Conservation (phyloP, 805 yeast genomes). For the Yamadazyma insecticola region DNA sequence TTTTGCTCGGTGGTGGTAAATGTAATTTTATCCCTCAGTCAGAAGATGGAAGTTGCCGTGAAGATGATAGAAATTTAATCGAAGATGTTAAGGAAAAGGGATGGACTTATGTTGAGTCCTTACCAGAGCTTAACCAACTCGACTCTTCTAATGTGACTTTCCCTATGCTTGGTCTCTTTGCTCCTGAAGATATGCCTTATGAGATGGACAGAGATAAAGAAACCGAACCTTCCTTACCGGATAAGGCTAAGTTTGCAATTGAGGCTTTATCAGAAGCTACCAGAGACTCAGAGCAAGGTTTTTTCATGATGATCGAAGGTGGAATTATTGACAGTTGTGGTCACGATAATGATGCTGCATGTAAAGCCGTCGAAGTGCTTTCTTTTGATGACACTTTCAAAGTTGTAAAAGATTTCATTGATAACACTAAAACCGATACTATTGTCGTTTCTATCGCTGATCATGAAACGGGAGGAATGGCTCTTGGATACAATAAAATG, state of each 20-base stretch:
- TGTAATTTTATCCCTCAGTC: conserved; percentile 66
- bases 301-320: conserved; percentile 84
- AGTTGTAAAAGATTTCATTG: conserved; percentile 68
- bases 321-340: conserved; percentile 96
- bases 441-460: conserved; percentile 80
- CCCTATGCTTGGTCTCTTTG: conserved; percentile 75
- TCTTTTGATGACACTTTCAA: conserved; percentile 81
- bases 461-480: conserved; percentile 91
- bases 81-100: conserved; percentile 56
- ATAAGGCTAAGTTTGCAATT: conserved; percentile 71
- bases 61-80: conserved; percentile 64
- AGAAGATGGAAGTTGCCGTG: conserved; percentile 59
- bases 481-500: conserved; percentile 3
- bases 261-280: conserved; percentile 64
- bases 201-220: conserved; percentile 68
- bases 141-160: conserved; percentile 61
- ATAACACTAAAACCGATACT: conserved; percentile 67
- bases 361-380: conserved; percentile 86
- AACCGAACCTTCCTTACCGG: conserved; percentile 72
- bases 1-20: conserved; percentile 89
- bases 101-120: conserved; percentile 60
- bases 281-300: conserved; percentile 71
- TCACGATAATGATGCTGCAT: conserved; percentile 90
- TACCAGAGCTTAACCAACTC: conserved; percentile 51
- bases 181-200: conserved; percentile 76